Evolutionary conservation across 2,329 filamentous ascomycete species (phyloP).

Genomic region (Cyphellophora attinorum): DNA sequence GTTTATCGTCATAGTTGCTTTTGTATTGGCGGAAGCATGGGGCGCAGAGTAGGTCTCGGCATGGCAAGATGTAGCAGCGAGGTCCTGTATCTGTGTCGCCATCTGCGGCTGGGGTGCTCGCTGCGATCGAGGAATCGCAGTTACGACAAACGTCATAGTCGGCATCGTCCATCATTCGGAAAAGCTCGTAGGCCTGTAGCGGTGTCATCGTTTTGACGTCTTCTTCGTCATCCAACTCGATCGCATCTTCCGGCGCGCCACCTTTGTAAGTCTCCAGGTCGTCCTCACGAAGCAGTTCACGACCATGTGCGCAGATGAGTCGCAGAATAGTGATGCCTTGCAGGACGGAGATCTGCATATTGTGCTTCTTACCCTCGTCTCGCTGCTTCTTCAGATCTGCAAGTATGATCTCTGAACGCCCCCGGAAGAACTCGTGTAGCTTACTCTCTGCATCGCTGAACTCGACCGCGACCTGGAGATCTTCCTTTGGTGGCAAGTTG

Average conservation of each 20-base stretch:
- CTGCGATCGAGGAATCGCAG: constrained; percentile 57
- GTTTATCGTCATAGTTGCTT: constrained; percentile 37
- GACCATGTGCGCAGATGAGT: constrained; percentile 87
- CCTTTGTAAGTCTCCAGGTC: constrained; percentile 74
- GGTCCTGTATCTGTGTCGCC: constrained; percentile 44
- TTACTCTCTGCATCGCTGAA: constrained; percentile 67
- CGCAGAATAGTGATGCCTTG: constrained; percentile 84
- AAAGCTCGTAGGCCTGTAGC: constrained; percentile 74
- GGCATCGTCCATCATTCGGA: constrained; percentile 73
- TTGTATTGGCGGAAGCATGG: constrained; percentile 58
- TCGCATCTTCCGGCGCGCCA: constrained; percentile 72
- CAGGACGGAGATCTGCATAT: constrained; percentile 69
- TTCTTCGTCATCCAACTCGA: constrained; percentile 73
- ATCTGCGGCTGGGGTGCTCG: constrained; percentile 34
- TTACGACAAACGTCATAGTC: constrained; percentile 63
- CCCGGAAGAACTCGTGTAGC: constrained; percentile 77
- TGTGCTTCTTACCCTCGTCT: constrained; percentile 61
- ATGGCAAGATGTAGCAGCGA: constrained; percentile 73
- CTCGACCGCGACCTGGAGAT: constrained; percentile 62
- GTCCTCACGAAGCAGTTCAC: constrained; percentile 74
- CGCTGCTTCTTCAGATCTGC: constrained; percentile 61
- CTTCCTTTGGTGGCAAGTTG: constrained; percentile 63
- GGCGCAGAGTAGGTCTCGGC: constrained; percentile 76
- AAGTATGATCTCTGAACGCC: constrained; percentile 70
- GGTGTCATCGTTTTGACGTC: constrained; percentile 49